These are phyloP conservation scores for Comarum palustre DNA, from an alignment of 306 rosid genomes.

Conservation along the genomic window DNA sequence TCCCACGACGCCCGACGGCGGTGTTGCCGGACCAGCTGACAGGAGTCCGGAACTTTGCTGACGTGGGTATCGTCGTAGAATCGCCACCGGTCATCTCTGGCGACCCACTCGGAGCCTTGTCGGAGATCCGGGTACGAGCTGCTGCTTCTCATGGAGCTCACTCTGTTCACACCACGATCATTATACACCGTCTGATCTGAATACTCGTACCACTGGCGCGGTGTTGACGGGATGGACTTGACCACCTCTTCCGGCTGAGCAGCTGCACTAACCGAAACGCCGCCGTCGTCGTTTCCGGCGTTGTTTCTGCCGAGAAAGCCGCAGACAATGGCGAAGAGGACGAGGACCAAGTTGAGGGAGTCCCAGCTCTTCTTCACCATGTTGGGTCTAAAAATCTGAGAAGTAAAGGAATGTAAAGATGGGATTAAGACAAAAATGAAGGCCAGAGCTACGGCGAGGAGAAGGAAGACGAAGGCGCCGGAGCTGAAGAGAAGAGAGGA, in stretches of 20 bases:
- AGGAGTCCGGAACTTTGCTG: conserved; percentile 24
- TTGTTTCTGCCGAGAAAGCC: conserved; percentile 60
- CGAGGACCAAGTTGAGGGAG: conserved; percentile 65
- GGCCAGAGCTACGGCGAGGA: conserved; percentile 41
- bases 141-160: conserved; percentile 53
- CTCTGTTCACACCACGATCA: conserved; percentile 11
- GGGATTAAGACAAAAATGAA: conserved; percentile 53
- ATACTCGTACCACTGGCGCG: conserved; percentile 46
- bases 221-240: conserved; percentile 43
- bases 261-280: background rate
- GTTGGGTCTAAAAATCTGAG: conserved; percentile 57
- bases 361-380: conserved; percentile 76
- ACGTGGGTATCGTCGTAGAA: conserved; percentile 62
- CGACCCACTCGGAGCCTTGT: conserved; percentile 49
- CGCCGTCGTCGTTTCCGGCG: conserved; percentile 7
- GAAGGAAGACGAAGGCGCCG: conserved; percentile 39
- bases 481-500: conserved; percentile 52
- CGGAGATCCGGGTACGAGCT: conserved; percentile 90
- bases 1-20: conserved; percentile 28
- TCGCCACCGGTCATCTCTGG: conserved; percentile 54
- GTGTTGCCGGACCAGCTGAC: conserved; percentile 30
- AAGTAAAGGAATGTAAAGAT: conserved; percentile 42
- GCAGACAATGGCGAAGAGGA: conserved; percentile 81
- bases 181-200: conserved; percentile 39
- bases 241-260: conserved; percentile 3